Conservation (phyloP, 495 filamentous ascomycete species). For the Trichoderma gamsii region DNA sequence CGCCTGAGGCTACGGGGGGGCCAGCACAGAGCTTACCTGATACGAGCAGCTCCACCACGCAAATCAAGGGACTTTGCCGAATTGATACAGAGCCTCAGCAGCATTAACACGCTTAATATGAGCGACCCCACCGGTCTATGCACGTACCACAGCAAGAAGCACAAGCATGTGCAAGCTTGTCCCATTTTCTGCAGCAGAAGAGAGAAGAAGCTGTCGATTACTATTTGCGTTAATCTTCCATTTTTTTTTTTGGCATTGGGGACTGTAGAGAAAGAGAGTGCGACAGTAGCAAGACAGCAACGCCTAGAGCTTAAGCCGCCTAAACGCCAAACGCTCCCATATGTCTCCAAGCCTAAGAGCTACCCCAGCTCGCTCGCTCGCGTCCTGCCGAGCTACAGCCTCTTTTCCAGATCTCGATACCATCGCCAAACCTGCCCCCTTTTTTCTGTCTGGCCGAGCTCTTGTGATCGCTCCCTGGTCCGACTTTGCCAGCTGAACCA, state of each 20-base stretch:
- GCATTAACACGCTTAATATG: background rate
- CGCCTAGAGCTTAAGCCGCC: no score
- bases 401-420: slow-evolving; percentile 4
- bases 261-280: no score
- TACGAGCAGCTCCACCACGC: no score
- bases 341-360: background rate
- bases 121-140: background rate
- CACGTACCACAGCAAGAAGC: background rate
- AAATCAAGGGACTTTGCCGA: no score
- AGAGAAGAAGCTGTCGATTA: no score
- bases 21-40: no score
- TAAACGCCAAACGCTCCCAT: no score
- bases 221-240: no score
- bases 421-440: slow-evolving; percentile 6
- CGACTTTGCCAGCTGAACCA: slow-evolving; percentile 1
- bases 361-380: background rate
- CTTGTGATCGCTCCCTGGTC: slow-evolving; percentile 7
- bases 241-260: no score
- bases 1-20: background rate
- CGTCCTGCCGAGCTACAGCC: background rate
- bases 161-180: background rate
- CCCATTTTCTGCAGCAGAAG: no score
- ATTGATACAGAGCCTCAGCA: background rate
- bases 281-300: no score
- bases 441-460: slow-evolving; percentile 5